Percentiles rank a stretch among this genome's conserved stretches.
Conservation (phyloP, 2,329 filamentous ascomycete genomes). For the Epichloe scottii region DNA sequence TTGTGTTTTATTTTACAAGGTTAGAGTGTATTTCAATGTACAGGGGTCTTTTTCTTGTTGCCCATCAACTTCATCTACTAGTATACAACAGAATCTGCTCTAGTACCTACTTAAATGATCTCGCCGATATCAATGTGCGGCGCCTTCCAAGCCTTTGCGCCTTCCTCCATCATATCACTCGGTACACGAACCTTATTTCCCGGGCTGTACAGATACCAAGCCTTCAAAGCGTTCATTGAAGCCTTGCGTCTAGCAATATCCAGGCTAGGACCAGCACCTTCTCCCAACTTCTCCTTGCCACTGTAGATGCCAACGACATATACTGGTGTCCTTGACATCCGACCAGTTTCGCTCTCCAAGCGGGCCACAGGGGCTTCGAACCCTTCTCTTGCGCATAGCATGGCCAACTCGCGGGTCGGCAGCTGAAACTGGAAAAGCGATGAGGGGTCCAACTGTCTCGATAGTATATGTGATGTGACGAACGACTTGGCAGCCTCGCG, state of each 20-base stretch:
- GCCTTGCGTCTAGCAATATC: conserved; percentile 68
- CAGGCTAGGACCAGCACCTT: conserved; percentile 70
- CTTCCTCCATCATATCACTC: conserved; percentile 54
- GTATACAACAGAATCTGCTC: background rate
- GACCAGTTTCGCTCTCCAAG: conserved; percentile 82
- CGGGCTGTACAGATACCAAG: conserved; percentile 94
- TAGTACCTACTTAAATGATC: conserved; percentile 35
- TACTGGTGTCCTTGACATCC: conserved; percentile 72
- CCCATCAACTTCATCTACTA: conserved; percentile 2
- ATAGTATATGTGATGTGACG: conserved; percentile 71
- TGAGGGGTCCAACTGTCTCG: conserved; percentile 62
- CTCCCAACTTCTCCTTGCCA: conserved; percentile 80
- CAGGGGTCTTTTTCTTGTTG: conserved; percentile 11
- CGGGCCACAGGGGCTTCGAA: conserved; percentile 81
- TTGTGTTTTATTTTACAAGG: background rate
- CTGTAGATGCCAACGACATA: conserved; percentile 92
- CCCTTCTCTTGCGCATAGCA: conserved; percentile 76
- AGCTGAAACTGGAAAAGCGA: conserved; percentile 72
- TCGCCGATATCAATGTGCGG: conserved; percentile 60
- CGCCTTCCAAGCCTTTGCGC: conserved; percentile 51
- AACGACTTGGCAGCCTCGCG: conserved; percentile 69
- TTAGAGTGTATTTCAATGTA: conserved; percentile 27
- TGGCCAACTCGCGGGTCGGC: conserved; percentile 71
- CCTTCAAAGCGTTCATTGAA: conserved; percentile 73
- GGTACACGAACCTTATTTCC: conserved; percentile 50